Percentiles rank a stretch among this genome's conserved stretches.
Conservation (phyloP, 352 stramenopile species). For the Poterioochromonas sp. region DNA sequence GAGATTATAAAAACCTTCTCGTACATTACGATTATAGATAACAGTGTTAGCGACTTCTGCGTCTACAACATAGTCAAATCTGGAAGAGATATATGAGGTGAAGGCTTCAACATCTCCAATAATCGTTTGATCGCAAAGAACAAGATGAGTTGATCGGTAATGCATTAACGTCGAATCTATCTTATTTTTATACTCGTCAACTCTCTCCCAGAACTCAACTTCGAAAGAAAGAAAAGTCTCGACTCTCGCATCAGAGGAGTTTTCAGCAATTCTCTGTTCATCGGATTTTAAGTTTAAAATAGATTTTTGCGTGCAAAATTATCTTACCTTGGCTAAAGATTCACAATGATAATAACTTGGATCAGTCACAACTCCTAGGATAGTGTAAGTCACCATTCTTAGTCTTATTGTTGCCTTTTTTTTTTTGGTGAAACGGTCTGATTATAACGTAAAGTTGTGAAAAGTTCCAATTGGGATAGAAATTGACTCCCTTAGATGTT, state of each 20-base stretch:
- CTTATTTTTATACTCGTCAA: neutral
- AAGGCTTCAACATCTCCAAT: neutral
- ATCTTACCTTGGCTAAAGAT: constrained; percentile 15
- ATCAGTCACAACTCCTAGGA: constrained; percentile 8
- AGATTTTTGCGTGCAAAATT: neutral
- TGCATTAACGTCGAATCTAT: neutral
- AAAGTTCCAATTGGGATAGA: too few relatives aligned
- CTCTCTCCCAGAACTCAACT: neutral
- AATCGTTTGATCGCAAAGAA: neutral
- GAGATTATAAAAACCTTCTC: neutral
- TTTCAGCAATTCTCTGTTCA: neutral
- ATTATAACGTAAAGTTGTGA: too few relatives aligned
- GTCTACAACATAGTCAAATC: neutral
- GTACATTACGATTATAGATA: neutral
- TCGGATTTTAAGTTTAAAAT: neutral
- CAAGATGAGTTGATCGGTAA: neutral
- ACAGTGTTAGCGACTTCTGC: constrained; percentile 32
- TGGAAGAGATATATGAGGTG: neutral
- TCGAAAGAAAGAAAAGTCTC: neutral
- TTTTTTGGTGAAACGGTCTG: too few relatives aligned
- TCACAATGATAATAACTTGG: neutral
- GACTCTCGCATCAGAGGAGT: neutral
- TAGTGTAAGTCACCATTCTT: neutral
- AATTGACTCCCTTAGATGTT: too few relatives aligned
- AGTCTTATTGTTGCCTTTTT: too few relatives aligned